Base-by-base conservation (phyloP, 179 eudicot genomes). In the Beta macrorhiza region DNA sequence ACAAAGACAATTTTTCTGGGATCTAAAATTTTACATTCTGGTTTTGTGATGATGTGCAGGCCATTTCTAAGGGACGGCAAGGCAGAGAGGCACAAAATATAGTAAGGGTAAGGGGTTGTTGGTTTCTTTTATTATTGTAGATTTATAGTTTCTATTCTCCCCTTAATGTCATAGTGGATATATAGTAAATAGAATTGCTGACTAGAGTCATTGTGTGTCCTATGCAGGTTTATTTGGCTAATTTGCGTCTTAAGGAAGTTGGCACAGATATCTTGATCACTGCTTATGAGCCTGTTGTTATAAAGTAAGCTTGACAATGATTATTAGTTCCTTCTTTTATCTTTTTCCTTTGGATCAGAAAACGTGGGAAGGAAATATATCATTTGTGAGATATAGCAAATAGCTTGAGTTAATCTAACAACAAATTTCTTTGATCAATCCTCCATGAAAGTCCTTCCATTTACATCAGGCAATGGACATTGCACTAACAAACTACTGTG, bases 71-170 rank as follows among this genome's bases (percentile, higher is more conserved):
- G 85, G 98, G 95, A 76, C 90, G 93, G 22, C 99, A 93, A 84
- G 99, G 98, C 80, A 91, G 93, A 85, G 99, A 93, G 84, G 99
- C 99, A 47, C 93, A 91, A 61, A 93, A 95, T 78, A 12, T 89
- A 32, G 92, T 92, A 14, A 93, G 88, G 92, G 98, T 93, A 85
- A 47, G 76, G 77, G 25, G 12, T 20, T 61, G 6, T 7, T 20
- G n/a, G 2, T 22, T 64, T 63, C 22, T 49, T 57, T 22, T n/a
- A 15, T 58, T 0, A 15, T 42, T 47, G 58, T 45, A 5, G 1
- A 58, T 71, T 74, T 25, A 7, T 32, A 74, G 85, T 63, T 79
- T 63, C 45, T 79, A 64, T 45, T 65, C 13, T 70, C 5, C 47
- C 8, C 14, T 64, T 5, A 5, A 17, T 42, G 7, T 74, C 17